These are phyloP conservation scores for Bipolaris zeicola DNA, from an alignment of 2,329 filamentous ascomycete genomes.

Conservation along the genomic window DNA sequence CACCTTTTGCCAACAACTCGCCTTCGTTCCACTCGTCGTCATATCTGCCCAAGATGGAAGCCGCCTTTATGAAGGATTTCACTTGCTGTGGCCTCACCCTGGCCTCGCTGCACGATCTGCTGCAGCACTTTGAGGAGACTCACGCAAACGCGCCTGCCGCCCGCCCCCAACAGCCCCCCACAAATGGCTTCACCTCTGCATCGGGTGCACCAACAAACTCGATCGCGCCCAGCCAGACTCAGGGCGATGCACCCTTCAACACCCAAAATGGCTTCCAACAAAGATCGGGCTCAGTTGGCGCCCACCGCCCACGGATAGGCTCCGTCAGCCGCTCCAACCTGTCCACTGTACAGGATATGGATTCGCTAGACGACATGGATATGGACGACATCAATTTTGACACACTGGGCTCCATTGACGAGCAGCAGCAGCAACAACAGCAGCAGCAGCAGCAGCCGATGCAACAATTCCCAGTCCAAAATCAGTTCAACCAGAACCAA, in stretches of 20 bases:
- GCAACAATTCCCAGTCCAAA: conserved; percentile 57
- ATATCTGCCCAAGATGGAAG: conserved; percentile 93
- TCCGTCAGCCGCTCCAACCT: conserved; percentile 50
- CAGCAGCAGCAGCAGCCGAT: conserved; percentile 62
- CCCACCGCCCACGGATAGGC: conserved; percentile 47
- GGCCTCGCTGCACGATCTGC: conserved; percentile 88
- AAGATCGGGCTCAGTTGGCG: conserved; percentile 48
- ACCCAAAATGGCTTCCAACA: conserved; percentile 48
- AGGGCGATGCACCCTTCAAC: conserved; percentile 44
- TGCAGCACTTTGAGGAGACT: conserved; percentile 95
- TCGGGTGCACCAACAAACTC: conserved; percentile 40
- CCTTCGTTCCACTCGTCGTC: conserved; percentile 96
- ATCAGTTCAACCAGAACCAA: conserved; percentile 61
- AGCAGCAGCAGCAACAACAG: conserved; percentile 71
- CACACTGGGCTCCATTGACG: conserved; percentile 66
- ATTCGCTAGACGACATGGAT: conserved; percentile 90
- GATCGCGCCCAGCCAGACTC: conserved; percentile 53
- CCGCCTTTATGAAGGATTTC: conserved; percentile 97
- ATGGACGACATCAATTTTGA: conserved; percentile 96
- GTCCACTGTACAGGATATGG: conserved; percentile 66
- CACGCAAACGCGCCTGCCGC: conserved; percentile 74
- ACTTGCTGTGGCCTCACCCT: conserved; percentile 90
- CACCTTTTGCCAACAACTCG: conserved; percentile 75
- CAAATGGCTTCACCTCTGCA: conserved; percentile 47
- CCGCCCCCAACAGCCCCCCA: conserved; percentile 56